Conservation (phyloP, 139 green algal species). For the Ulvella scutata region DNA sequence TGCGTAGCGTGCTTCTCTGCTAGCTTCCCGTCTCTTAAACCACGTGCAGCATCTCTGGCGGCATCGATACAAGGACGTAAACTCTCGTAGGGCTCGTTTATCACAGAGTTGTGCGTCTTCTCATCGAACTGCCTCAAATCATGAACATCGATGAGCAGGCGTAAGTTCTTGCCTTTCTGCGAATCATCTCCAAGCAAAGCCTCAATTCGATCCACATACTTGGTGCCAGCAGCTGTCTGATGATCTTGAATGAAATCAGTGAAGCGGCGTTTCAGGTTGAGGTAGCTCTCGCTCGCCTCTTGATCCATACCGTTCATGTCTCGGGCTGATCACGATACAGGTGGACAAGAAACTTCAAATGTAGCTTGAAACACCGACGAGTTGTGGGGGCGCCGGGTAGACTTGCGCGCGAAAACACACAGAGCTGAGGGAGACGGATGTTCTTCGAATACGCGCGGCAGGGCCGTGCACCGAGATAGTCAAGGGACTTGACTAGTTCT, state of each 20-base stretch:
- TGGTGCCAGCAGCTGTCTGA: conserved; percentile 4
- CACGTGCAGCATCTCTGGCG: conserved; percentile 40
- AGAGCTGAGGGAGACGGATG: too few relatives aligned
- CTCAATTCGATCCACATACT: conserved; percentile 16
- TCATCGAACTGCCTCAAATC: conserved; percentile 65
- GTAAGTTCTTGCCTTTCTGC: conserved; percentile 3
- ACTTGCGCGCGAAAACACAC: too few relatives aligned
- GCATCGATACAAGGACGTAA: conserved; percentile 78
- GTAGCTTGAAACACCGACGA: too few relatives aligned
- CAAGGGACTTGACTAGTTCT: too few relatives aligned
- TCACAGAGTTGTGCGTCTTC: conserved; percentile 42
- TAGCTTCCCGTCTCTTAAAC: neutral
- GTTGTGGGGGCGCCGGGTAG: too few relatives aligned
- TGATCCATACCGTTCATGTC: neutral
- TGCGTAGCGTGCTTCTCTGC: conserved; percentile 9
- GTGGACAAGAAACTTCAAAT: too few relatives aligned
- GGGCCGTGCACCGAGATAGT: too few relatives aligned
- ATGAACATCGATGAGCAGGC: conserved; percentile 42
- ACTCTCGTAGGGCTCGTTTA: conserved; percentile 54
- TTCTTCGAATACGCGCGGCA: too few relatives aligned
- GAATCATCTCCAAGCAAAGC: conserved; percentile 25
- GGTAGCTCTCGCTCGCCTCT: conserved; percentile 21
- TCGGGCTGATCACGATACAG: too few relatives aligned
- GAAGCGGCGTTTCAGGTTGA: conserved; percentile 58
- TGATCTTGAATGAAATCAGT: conserved; percentile 51